Evolutionary conservation across 1,284 basidiomycete genomes (phyloP).

Genomic region (Microbotryum violaceum): DNA sequence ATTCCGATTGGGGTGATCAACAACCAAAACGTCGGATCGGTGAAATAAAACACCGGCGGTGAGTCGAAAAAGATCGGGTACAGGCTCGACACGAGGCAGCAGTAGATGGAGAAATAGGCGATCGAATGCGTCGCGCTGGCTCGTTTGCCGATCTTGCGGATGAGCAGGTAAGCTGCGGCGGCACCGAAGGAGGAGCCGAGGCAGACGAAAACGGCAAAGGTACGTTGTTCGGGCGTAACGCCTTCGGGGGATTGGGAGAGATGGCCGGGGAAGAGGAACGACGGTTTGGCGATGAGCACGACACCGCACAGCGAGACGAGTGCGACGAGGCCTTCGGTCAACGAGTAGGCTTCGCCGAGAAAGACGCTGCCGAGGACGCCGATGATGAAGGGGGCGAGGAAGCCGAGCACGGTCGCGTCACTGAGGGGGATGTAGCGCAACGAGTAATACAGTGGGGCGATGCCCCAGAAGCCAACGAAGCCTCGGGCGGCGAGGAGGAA

Average conservation of each 20-base stretch:
- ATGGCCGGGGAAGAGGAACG: constrained; percentile 26
- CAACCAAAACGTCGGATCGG: constrained; percentile 23
- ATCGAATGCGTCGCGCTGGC: constrained; percentile 34
- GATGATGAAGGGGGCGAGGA: constrained; percentile 38
- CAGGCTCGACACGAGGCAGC: constrained; percentile 20
- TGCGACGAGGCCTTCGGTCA: constrained; percentile 36
- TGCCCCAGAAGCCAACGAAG: constrained; percentile 37
- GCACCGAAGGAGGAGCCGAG: constrained; percentile 38
- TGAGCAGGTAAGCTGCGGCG: constrained; percentile 38
- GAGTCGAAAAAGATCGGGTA: constrained; percentile 29
- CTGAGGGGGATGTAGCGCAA: constrained; percentile 38
- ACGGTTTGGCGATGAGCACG: constrained; percentile 38
- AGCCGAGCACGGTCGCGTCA: constrained; percentile 40
- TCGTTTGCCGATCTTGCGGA: constrained; percentile 39
- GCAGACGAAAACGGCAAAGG: constrained; percentile 30
- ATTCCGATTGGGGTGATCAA: constrained; percentile 31
- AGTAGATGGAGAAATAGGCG: constrained; percentile 31
- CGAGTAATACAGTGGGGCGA: constrained; percentile 36
- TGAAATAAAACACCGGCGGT: constrained; percentile 26
- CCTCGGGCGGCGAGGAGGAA: constrained; percentile 27
- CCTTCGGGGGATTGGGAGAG: not conserved
- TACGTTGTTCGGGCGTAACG: constrained; percentile 18
- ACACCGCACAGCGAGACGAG: constrained; percentile 37
- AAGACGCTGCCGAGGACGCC: constrained; percentile 37
- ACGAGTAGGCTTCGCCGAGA: constrained; percentile 38